These are phyloP conservation scores for Thermothielavioides terrestris DNA, from an alignment of 495 filamentous ascomycete genomes.

Conservation along the genomic window DNA sequence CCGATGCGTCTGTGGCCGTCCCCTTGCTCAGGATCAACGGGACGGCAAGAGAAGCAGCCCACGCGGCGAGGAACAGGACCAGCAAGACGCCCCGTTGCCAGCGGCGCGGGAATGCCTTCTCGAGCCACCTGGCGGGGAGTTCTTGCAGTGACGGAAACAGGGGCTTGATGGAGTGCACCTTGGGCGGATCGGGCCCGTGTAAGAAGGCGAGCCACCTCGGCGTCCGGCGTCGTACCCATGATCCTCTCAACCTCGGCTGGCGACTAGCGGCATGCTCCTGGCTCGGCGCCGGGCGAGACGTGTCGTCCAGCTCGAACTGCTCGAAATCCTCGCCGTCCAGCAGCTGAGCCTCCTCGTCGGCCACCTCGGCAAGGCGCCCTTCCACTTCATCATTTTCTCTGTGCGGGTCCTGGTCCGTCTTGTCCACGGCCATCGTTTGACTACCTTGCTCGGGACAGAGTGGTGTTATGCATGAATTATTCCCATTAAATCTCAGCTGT, in stretches of 20 bases:
- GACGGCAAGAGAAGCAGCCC: conserved; percentile 55
- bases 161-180: conserved; percentile 45
- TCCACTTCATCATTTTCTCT: background rate
- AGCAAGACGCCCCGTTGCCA: conserved; percentile 50
- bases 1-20: conserved; percentile 50
- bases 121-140: conserved; percentile 51
- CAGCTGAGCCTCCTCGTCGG: conserved; percentile 21
- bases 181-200: conserved; percentile 10
- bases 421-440: background rate
- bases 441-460: background rate
- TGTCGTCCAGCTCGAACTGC: conserved; percentile 16
- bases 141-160: conserved; percentile 58
- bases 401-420: background rate
- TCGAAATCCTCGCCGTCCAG: conserved; percentile 13
- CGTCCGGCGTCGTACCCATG: background rate
- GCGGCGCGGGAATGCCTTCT: conserved; percentile 48
- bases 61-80: conserved; percentile 49
- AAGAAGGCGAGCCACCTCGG: conserved; percentile 8
- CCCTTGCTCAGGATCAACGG: conserved; percentile 51
- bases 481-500: background rate
- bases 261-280: background rate
- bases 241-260: background rate
- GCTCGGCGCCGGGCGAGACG: background rate
- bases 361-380: background rate
- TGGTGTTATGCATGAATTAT: background rate